Evolutionary conservation across 1,284 basidiomycete genomes (phyloP).

Genomic region (Boletus holoroseus): DNA sequence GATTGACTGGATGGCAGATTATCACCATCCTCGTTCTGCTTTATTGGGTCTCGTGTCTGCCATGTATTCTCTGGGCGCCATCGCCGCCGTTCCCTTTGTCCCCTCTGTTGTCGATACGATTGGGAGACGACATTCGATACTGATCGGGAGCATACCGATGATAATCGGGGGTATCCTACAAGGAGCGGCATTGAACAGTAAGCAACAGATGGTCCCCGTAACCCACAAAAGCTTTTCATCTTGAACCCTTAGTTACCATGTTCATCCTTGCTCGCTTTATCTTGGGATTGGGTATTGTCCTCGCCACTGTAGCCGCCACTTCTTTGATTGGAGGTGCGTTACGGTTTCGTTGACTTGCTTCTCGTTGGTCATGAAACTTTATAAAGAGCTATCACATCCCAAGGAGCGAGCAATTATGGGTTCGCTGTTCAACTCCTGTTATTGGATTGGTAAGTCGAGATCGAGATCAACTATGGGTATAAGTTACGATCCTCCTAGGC

Average conservation of each 20-base stretch:
- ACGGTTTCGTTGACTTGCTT: neutral
- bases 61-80: constrained; percentile 13
- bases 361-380: neutral
- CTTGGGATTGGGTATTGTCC: constrained; percentile 7
- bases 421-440: constrained; percentile 7
- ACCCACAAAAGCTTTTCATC: neutral
- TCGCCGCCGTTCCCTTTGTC: constrained; percentile 11
- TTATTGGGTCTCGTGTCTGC: constrained; percentile 14
- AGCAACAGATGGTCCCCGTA: neutral
- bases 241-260: constrained; percentile 8
- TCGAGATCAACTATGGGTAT: neutral
- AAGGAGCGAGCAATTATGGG: constrained; percentile 17
- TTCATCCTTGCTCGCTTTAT: constrained; percentile 20
- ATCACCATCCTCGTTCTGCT: constrained; percentile 15
- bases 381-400: constrained; percentile 18
- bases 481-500: neutral
- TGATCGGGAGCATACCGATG: constrained; percentile 5
- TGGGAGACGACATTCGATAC: constrained; percentile 16
- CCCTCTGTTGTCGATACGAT: constrained; percentile 10
- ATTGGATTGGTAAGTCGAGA: constrained; percentile 9
- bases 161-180: constrained; percentile 12
- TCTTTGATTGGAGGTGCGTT: constrained; percentile 18
- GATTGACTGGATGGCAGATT: constrained; percentile 10
- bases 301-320: constrained; percentile 13
- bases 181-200: constrained; percentile 10